Conservation (phyloP, 257 asterid species). For the Petrea volubilis region DNA sequence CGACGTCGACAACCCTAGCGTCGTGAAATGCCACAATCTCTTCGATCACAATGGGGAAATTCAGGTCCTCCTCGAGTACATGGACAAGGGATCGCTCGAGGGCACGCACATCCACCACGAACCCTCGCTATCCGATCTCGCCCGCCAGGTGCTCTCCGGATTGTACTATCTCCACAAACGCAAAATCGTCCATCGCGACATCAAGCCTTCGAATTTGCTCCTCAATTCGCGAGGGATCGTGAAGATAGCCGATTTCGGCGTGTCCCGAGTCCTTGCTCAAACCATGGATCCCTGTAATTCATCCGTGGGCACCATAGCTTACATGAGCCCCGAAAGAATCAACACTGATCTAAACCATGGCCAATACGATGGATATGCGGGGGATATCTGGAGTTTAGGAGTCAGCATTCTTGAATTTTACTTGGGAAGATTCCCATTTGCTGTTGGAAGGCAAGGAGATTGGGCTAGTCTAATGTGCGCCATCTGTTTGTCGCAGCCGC, state of each 20-base stretch:
- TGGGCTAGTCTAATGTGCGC: conserved; percentile 94
- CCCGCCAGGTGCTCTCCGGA: conserved; percentile 77
- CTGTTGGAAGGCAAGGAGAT: conserved; percentile 80
- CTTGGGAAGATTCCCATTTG: conserved; percentile 72
- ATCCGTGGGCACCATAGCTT: conserved; percentile 89
- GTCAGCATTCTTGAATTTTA: conserved; percentile 88
- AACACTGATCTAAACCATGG: conserved; percentile 91
- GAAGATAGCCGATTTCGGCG: conserved; percentile 86
- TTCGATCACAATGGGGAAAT: conserved; percentile 82
- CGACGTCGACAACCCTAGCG: conserved; percentile 77
- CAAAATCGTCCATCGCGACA: conserved; percentile 85
- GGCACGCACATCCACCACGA: conserved; percentile 61
- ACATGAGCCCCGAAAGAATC: conserved; percentile 90
- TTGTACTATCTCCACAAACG: conserved; percentile 70
- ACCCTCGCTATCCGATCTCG: conserved; percentile 58
- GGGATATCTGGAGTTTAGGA: conserved; percentile 92
- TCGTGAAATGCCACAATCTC: conserved; percentile 72
- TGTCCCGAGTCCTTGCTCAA: conserved; percentile 69
- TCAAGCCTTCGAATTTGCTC: conserved; percentile 77
- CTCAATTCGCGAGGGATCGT: conserved; percentile 59
- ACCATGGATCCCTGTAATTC: conserved; percentile 94
- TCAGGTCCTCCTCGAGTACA: conserved; percentile 73
- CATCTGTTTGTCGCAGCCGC: conserved; percentile 88
- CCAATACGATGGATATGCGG: conserved; percentile 80
- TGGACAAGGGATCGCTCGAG: conserved; percentile 84